Percentiles rank a stretch among this genome's conserved stretches.
phyloP scores from a whole-genome alignment of 2,329 filamentous ascomycete genomes.

The Trichoderma polysporum region DNA sequence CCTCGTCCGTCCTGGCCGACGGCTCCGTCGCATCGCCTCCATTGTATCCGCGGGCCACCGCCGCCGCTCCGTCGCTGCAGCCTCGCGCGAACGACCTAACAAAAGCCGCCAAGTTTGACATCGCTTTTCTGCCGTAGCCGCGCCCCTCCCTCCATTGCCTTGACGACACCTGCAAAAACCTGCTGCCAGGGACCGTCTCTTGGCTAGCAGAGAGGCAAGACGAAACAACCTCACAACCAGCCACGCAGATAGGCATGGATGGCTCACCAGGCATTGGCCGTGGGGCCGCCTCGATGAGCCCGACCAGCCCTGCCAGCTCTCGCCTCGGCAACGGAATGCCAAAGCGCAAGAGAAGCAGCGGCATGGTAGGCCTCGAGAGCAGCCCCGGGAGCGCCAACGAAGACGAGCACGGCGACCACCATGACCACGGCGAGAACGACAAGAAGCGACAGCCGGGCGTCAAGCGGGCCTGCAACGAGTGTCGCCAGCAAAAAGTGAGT shows the following conservation, averaged over 20 bases:
- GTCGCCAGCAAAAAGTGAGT: conserved; percentile 79
- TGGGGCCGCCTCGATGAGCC: conserved; percentile 51
- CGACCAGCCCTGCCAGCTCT: conserved; percentile 55
- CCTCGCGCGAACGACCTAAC: conserved; percentile 15
- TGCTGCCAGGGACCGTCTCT: conserved; percentile 26
- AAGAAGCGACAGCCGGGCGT: conserved; percentile 67
- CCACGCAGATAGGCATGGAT: conserved; percentile 43
- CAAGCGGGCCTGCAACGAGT: conserved; percentile 82
- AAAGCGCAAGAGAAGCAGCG: conserved; percentile 62
- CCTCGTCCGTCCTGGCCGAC: background rate
- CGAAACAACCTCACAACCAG: background rate
- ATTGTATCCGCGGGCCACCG: background rate
- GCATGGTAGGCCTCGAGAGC: conserved; percentile 53
- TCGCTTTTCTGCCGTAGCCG: background rate
- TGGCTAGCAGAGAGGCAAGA: background rate
- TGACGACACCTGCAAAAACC: background rate
- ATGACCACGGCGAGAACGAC: conserved; percentile 52
- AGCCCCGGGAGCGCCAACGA: conserved; percentile 56
- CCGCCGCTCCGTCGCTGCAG: conserved; percentile 18
- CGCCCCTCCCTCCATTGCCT: conserved; percentile 14
- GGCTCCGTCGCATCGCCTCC: background rate
- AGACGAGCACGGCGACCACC: conserved; percentile 55
- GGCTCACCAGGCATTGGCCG: conserved; percentile 46
- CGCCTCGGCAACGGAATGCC: conserved; percentile 48
- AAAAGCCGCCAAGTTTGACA: conserved; percentile 4